Base-by-base conservation (phyloP, 225 moss, liverwort and hornwort species). In the Polytrichum commune region DNA sequence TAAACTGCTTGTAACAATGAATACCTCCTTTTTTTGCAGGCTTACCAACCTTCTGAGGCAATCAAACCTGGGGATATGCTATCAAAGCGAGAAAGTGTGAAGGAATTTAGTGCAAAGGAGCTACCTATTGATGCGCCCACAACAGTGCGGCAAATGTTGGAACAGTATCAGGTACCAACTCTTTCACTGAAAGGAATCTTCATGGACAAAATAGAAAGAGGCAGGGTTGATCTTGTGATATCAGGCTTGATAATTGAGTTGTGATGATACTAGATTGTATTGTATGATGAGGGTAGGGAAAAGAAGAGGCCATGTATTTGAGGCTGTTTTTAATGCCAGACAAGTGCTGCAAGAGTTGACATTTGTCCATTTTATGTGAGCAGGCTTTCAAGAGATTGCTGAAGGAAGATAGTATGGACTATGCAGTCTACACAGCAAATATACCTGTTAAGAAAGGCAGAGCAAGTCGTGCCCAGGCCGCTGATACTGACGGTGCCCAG, bases 371-470 rank as follows among this genome's bases (percentile, higher is more conserved):
- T 60, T 58, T 60, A 35, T 57, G 35, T 71, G 19, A 60, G 8
- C 86, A 92, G 88, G 88, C 87, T 64, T 98, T 98, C 67, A 98
- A 98, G 78, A 94, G 88, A 29, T 69, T 94, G 69, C 80, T 98
- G 68, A 98, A 98, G 80, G 97, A 98, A 66, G 97, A 98, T 82
- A 80, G 82, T 68, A 79, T 87, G 60, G 97, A 98, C 69, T 98
- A 92, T 27, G 78, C 90, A 60, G 80, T 86, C 20, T 92, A 90
- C 29, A 85, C 92, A 29, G 90, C 92, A 63, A 92, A 72, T 33
- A 85, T 86, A 33, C 75, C 94, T 30, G 68, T 86, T 10, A 98
- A 83, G 80, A 98, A 92, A 75, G 46, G 46, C 46, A 83, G 94
- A 69, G 89, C 79, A 13, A 70, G 82, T 32, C 92, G 95, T 76